Percentiles rank a stretch among this genome's conserved stretches.
Conservation (phyloP, 2,329 filamentous ascomycete genomes). For the Thyridium curvatum region DNA sequence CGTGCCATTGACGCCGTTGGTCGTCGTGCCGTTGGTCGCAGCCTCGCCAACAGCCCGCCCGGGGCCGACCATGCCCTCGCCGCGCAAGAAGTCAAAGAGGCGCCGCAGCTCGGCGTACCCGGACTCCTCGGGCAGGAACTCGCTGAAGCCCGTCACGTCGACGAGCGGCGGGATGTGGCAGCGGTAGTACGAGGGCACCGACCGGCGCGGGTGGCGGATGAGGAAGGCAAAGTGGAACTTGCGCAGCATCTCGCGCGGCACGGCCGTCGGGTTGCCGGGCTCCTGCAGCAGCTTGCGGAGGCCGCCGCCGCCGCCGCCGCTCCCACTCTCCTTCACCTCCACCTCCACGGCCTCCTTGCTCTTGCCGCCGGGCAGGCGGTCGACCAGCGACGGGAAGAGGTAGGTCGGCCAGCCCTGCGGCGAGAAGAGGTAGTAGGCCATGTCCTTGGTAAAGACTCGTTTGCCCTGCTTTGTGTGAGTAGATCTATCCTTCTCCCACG, state of each 20-base stretch:
- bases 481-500: slow-evolving; percentile 27
- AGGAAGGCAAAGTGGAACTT: slow-evolving; percentile 93
- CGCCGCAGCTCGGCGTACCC: slow-evolving; percentile 84
- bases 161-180: slow-evolving; percentile 87
- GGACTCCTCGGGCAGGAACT: slow-evolving; percentile 83
- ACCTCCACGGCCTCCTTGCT: too few relatives aligned
- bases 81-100: slow-evolving; percentile 78
- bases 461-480: slow-evolving; percentile 56
- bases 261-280: slow-evolving; percentile 73
- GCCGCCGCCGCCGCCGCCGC: too few relatives aligned
- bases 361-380: slow-evolving; percentile 14
- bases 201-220: slow-evolving; percentile 88
- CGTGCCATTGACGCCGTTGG: slow-evolving; percentile 20
- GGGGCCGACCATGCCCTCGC: slow-evolving; percentile 64
- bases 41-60: slow-evolving; percentile 49
- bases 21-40: slow-evolving; percentile 13
- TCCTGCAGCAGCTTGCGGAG: too few relatives aligned
- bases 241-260: slow-evolving; percentile 67
- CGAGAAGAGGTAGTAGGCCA: slow-evolving; percentile 84
- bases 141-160: slow-evolving; percentile 73
- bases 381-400: slow-evolving; percentile 75
- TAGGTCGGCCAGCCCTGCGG: slow-evolving; percentile 61
- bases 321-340: too few relatives aligned
- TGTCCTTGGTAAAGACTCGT: slow-evolving; percentile 96
- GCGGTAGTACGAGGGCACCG: slow-evolving; percentile 89